Percentiles rank a stretch among this genome's conserved stretches.
These are phyloP conservation scores for Silene vulgaris DNA, from an alignment of 179 eudicot genomes.

Conservation along the genomic window DNA sequence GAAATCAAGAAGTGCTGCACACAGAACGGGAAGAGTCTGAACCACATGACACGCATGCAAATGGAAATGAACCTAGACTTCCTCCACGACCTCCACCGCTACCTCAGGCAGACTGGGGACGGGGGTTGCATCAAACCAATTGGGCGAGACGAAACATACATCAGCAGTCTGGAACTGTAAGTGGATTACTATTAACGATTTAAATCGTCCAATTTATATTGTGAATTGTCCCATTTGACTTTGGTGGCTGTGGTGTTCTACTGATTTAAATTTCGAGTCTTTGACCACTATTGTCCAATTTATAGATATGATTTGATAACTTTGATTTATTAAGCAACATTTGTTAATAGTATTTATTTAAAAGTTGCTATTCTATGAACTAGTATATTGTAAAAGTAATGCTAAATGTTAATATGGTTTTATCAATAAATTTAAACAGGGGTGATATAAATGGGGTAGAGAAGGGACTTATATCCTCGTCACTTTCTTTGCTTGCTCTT, in stretches of 20 bases:
- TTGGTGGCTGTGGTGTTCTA: background rate
- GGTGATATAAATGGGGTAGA: no score
- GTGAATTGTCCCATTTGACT: background rate
- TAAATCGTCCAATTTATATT: background rate
- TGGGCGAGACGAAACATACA: constrained; percentile 67
- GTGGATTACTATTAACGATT: constrained; percentile 14
- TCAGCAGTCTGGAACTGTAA: constrained; percentile 48
- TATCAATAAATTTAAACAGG: no score
- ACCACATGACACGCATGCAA: constrained; percentile 27
- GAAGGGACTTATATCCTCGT: background rate
- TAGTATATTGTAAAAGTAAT: no score
- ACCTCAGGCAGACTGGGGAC: constrained; percentile 71
- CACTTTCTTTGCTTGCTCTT: background rate
- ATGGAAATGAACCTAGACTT: constrained; percentile 39
- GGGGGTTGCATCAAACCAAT: constrained; percentile 48
- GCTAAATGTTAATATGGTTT: no score
- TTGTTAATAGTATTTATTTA: no score
- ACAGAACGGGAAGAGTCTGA: constrained; percentile 46
- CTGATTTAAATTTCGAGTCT: no score
- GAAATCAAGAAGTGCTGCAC: constrained; percentile 42
- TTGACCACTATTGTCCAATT: no score
- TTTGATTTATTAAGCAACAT: no score
- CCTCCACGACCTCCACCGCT: constrained; percentile 70
- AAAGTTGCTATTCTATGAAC: no score
- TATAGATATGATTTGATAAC: no score